Percentiles rank a stretch among this genome's conserved stretches.
Evolutionary conservation across 2,329 filamentous ascomycete species (phyloP).

Genomic region (Gliomastix tumulicola): DNA sequence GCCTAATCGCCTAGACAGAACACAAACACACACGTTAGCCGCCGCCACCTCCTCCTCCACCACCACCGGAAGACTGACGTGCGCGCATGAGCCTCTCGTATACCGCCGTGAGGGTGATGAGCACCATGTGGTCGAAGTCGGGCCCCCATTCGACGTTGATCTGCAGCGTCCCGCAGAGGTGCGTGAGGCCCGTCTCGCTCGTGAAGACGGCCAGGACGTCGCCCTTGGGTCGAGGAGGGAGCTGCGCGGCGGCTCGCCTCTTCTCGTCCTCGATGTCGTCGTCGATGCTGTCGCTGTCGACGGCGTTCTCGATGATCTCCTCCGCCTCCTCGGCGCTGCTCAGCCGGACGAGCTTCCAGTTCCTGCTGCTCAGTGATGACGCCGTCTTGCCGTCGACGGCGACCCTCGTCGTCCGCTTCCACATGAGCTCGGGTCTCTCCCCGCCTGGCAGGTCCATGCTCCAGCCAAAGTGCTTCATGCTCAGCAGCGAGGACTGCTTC

Average conservation of each 20-base stretch:
- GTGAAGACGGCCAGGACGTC: slow-evolving; percentile 1
- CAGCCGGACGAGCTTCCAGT: slow-evolving; percentile 1
- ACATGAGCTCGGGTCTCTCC: background rate
- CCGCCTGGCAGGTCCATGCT: background rate
- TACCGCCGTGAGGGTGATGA: background rate
- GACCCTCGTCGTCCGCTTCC: slow-evolving; percentile 1
- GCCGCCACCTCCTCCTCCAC: too few species aligned
- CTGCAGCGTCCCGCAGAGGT: slow-evolving; percentile 1
- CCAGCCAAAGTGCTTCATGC: too few species aligned
- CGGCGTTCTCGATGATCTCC: background rate
- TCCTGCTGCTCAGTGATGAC: background rate
- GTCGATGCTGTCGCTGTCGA: background rate
- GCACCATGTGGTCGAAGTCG: slow-evolving; percentile 1
- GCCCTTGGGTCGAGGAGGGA: too few species aligned
- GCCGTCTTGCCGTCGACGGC: slow-evolving; percentile 2
- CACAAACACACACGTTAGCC: too few species aligned
- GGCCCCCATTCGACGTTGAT: slow-evolving; percentile 1
- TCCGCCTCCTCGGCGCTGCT: too few species aligned
- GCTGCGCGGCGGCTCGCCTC: too few species aligned
- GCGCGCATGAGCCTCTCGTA: too few species aligned
- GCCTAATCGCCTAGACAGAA: too few species aligned
- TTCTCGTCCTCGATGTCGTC: too few species aligned
- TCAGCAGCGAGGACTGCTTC: background rate
- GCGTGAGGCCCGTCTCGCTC: background rate
- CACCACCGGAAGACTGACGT: too few species aligned